Conservation (phyloP, 441 rosid species). For the Pelargonium fulgidum region DNA sequence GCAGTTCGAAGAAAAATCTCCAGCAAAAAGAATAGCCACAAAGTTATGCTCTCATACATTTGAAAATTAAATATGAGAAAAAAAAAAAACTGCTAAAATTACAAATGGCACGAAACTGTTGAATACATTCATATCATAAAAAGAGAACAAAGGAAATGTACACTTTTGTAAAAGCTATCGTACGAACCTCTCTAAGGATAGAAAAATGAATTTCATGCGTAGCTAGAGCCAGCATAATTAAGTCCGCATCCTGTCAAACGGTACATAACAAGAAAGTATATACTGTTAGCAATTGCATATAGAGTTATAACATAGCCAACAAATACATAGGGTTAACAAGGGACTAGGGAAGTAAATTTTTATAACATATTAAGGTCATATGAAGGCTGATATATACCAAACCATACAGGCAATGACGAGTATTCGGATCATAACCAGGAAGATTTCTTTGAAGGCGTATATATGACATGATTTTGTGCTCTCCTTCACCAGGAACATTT, state of each 20-base stretch:
- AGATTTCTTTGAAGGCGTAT: constrained; percentile 90
- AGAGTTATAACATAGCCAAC: constrained; percentile 16
- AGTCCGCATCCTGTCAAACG: constrained; percentile 81
- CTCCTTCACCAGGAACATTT: constrained; percentile 99
- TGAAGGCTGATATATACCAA: constrained; percentile 54
- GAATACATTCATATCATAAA: background rate
- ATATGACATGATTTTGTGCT: constrained; percentile 90
- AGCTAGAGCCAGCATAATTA: constrained; percentile 94
- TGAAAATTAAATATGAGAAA: background rate
- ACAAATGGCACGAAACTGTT: background rate
- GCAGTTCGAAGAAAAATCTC: background rate
- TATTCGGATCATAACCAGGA: constrained; percentile 87
- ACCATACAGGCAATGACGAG: constrained; percentile 89
- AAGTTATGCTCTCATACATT: background rate
- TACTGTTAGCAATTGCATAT: constrained; percentile 14
- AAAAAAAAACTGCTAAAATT: background rate
- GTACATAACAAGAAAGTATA: constrained; percentile 22
- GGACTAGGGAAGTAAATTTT: constrained; percentile 8
- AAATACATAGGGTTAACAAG: background rate
- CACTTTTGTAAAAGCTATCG: background rate
- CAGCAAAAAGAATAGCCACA: too few relatives aligned
- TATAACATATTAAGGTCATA: background rate
- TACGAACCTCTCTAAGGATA: constrained; percentile 86
- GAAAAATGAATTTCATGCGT: constrained; percentile 96
- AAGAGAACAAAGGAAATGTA: background rate